Evolutionary conservation across 2,329 filamentous ascomycete species (phyloP).

Genomic region (Biscogniauxia mediterranea): DNA sequence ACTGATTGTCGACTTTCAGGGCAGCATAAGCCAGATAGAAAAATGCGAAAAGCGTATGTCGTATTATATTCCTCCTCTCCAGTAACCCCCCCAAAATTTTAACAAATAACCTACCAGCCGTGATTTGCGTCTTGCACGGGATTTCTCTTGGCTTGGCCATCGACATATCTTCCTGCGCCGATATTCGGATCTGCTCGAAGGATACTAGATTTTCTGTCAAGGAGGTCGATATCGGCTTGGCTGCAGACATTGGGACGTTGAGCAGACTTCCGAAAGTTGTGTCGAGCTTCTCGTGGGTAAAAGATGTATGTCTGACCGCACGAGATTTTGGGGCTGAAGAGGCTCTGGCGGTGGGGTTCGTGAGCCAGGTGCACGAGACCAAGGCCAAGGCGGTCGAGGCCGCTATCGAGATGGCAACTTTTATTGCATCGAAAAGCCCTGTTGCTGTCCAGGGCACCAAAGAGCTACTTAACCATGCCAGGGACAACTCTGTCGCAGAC

Average conservation of each 20-base stretch:
- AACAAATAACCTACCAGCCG: slow-evolving; percentile 47
- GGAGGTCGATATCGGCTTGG: slow-evolving; percentile 79
- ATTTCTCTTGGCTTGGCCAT: slow-evolving; percentile 76
- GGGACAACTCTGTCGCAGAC: slow-evolving; percentile 75
- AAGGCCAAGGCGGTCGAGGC: slow-evolving; percentile 30
- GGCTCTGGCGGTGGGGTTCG: slow-evolving; percentile 67
- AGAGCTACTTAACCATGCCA: slow-evolving; percentile 43
- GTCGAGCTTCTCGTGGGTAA: slow-evolving; percentile 71
- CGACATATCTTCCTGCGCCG: slow-evolving; percentile 68
- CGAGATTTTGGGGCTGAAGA: slow-evolving; percentile 68
- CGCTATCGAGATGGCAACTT: slow-evolving; percentile 30
- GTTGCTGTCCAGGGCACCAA: slow-evolving; percentile 46
- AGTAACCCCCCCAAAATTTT: no score
- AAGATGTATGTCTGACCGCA: slow-evolving; percentile 73
- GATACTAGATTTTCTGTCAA: slow-evolving; percentile 68
- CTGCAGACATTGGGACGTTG: slow-evolving; percentile 76
- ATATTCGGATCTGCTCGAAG: slow-evolving; percentile 64
- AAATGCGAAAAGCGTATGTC: slow-evolving; percentile 80
- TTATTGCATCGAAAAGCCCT: slow-evolving; percentile 79
- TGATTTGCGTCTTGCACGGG: slow-evolving; percentile 79
- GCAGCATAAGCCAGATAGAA: slow-evolving; percentile 72
- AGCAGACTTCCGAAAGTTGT: slow-evolving; percentile 72
- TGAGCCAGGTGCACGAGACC: slow-evolving; percentile 60
- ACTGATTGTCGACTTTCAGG: slow-evolving; percentile 78
- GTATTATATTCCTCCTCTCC: not conserved